Conservation (phyloP, 83 land plant species). For the Thuja plicata region DNA sequence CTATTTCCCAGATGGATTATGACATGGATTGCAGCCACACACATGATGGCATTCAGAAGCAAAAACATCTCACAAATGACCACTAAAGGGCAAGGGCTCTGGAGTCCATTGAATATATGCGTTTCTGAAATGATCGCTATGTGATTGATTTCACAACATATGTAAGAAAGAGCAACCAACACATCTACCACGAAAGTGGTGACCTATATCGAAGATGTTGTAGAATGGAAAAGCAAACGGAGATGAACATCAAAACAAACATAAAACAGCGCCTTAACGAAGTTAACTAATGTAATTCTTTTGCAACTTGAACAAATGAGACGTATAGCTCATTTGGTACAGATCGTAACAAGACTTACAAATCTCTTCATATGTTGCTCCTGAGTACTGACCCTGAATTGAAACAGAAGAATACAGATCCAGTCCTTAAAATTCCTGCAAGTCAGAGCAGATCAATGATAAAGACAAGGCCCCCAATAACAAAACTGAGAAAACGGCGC, state of each 20-base stretch:
- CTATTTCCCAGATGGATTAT: background rate
- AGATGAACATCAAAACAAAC: constrained; percentile 5
- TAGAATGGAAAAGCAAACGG: background rate
- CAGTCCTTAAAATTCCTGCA: constrained; percentile 6
- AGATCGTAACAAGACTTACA: constrained; percentile 10
- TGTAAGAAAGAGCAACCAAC: background rate
- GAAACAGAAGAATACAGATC: background rate
- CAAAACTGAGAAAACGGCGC: background rate
- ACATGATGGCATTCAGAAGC: background rate
- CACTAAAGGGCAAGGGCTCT: background rate
- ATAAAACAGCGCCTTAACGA: background rate
- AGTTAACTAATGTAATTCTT: background rate
- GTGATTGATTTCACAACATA: background rate
- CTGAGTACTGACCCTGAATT: constrained; percentile 2
- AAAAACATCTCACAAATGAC: background rate
- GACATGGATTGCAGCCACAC: background rate
- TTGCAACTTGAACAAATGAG: background rate
- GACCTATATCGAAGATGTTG: background rate
- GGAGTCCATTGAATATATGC: background rate
- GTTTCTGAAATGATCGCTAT: too few species aligned
- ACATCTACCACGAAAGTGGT: background rate
- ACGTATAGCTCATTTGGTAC: background rate
- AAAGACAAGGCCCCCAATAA: background rate
- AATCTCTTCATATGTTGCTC: constrained; percentile 11
- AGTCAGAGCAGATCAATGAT: constrained; percentile 1